Evolutionary conservation across 2,329 filamentous ascomycete species (phyloP).

Genomic region (Ophiostoma triangulosporum): DNA sequence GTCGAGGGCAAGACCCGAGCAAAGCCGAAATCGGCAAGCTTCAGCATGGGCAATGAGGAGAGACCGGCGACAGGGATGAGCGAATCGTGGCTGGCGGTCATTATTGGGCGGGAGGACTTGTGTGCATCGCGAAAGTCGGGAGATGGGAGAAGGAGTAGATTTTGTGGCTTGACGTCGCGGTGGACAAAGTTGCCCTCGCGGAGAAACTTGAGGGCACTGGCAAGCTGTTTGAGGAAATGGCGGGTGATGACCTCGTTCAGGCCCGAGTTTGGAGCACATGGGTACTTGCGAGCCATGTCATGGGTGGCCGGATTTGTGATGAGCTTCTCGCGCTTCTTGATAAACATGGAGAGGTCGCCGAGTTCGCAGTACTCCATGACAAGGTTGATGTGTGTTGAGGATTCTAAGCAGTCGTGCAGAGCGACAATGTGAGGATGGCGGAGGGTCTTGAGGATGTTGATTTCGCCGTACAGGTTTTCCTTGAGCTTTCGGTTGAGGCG

Average conservation of each 20-base stretch:
- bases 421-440: constrained; percentile 95
- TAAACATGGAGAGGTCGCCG: constrained; percentile 87
- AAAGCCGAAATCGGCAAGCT: constrained; percentile 98
- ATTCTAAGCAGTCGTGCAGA: constrained; percentile 87
- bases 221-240: constrained; percentile 90
- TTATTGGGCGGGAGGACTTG: constrained; percentile 53
- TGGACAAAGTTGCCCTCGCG: constrained; percentile 79
- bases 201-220: constrained; percentile 82
- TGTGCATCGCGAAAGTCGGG: constrained; percentile 51
- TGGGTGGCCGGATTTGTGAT: constrained; percentile 66
- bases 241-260: constrained; percentile 92
- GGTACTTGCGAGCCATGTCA: constrained; percentile 89
- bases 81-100: constrained; percentile 65
- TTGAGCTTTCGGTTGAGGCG: constrained; percentile 93
- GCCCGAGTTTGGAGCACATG: constrained; percentile 68
- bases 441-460: constrained; percentile 84
- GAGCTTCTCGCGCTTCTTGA: constrained; percentile 81
- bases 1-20: constrained; percentile 82
- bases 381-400: constrained; percentile 77
- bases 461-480: constrained; percentile 90
- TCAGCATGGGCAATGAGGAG: constrained; percentile 81
- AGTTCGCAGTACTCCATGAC: constrained; percentile 98
- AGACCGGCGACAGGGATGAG: constrained; percentile 71
- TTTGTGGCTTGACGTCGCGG: constrained; percentile 95
- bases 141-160: constrained; percentile 78